Base-by-base conservation (phyloP, 2,329 filamentous ascomycete genomes). In the Ophiocordyceps camponoti-leonardi region DNA sequence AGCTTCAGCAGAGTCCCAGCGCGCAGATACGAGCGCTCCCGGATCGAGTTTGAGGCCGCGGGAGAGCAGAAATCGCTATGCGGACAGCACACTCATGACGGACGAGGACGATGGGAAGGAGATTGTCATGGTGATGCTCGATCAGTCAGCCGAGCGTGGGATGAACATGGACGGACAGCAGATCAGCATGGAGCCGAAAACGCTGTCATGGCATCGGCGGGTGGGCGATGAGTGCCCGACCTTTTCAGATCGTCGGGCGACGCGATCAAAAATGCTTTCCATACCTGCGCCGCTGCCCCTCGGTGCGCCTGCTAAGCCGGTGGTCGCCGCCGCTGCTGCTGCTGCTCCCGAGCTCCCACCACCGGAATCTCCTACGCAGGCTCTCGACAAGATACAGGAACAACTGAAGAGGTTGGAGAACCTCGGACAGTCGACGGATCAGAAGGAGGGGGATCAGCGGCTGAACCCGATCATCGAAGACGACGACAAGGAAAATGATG, bases 141-240 rank as follows among this genome's bases (percentile, higher is more conserved):
- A 73, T 46, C 45, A 49, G 44, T 53, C 53, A 19, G 43, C 44
- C 22, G 40, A 54, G 39, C 42, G 47, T 40, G 46, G 45, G 23
- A 44, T 47, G 42, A 47, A 47, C 26, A 42, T 46, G 47, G 42
- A 41, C 37, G 14, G 14, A 23, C 10, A 30, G n/a, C 14, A n/a
- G 4, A 16, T 28, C 10, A 47, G 48, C 43, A 47, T 56, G 37
- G 45, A 44, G 30, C 35, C 47, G 12, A 46, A 49, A 23, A 46
- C 44, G 22, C 48, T 47, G 30, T 47, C 50, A 33, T 79, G 75
- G 67, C 73, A 80, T 54, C 67, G 64, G 33, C 72, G 76, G 2
- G 61, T 80, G 43, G 77, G 77, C 22, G 73, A 80, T 41, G 63
- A 71, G 20, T 71, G 71, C 46, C 73, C 73, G 20, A 69, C 72